Evolutionary conservation across 352 stramenopile species (phyloP).

Genomic region (Globisporangium solare): DNA sequence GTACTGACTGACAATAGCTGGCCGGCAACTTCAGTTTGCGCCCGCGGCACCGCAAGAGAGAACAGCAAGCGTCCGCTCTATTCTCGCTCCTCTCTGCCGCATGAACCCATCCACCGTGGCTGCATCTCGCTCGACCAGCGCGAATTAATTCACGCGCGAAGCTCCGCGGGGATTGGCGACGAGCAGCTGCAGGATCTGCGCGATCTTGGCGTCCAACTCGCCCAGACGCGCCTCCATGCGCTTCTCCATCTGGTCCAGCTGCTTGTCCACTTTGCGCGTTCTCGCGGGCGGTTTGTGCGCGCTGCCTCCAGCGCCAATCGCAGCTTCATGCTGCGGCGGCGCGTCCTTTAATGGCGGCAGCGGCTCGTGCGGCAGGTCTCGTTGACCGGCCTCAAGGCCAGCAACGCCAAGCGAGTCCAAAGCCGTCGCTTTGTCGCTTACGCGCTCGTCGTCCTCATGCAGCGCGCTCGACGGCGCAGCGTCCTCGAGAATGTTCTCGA

Average conservation of each 20-base stretch:
- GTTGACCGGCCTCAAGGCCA: too few relatives aligned
- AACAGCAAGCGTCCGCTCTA: too few relatives aligned
- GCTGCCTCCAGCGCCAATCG: constrained; percentile 15
- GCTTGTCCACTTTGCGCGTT: constrained; percentile 10
- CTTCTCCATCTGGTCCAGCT: constrained; percentile 26
- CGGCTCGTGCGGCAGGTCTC: not conserved
- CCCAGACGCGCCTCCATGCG: constrained; percentile 26
- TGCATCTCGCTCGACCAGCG: too few relatives aligned
- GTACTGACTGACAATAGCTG: too few relatives aligned
- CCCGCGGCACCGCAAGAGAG: too few relatives aligned
- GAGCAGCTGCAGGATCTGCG: constrained; percentile 26
- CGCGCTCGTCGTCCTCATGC: not conserved
- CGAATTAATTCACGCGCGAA: too few relatives aligned
- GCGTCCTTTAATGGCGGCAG: not conserved
- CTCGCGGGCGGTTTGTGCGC: constrained; percentile 12
- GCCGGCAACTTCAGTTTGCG: too few relatives aligned
- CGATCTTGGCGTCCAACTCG: constrained; percentile 25
- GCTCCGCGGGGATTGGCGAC: too few relatives aligned
- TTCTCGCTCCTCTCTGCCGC: too few relatives aligned
- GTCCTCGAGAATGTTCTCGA: constrained; percentile 4
- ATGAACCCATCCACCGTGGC: too few relatives aligned
- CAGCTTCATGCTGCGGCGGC: not conserved
- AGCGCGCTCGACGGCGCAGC: not conserved
- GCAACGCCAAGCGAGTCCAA: too few relatives aligned
- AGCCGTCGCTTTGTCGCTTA: too few relatives aligned